These are phyloP conservation scores for Powellomyces hirtus DNA, from an alignment of 192 early-diverging fungal species.

Conservation along the genomic window DNA sequence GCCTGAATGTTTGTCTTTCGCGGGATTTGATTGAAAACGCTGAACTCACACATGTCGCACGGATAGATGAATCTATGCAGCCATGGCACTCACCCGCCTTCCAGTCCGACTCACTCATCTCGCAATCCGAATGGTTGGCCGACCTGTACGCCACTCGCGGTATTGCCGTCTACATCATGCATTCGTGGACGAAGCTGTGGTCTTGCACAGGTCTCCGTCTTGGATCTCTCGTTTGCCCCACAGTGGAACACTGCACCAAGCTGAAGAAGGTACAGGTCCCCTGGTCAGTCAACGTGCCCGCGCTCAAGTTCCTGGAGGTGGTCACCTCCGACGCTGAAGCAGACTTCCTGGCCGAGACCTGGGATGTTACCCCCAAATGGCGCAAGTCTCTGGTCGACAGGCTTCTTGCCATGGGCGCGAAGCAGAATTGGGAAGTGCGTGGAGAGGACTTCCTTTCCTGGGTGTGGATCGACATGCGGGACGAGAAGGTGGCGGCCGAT, in stretches of 20 bases:
- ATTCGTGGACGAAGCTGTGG: slow-evolving; percentile 95
- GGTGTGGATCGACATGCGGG: slow-evolving; percentile 80
- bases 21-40: background rate
- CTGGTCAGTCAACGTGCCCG: slow-evolving; percentile 90
- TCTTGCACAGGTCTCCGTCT: slow-evolving; percentile 87
- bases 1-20: background rate
- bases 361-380: slow-evolving; percentile 71
- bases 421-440: slow-evolving; percentile 60
- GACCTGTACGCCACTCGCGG: slow-evolving; percentile 59
- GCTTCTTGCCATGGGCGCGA: slow-evolving; percentile 34
- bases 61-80: slow-evolving; percentile 87
- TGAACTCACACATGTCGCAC: background rate
- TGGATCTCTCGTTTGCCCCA: slow-evolving; percentile 86
- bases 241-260: slow-evolving; percentile 64
- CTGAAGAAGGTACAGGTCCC: slow-evolving; percentile 84
- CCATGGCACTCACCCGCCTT: slow-evolving; percentile 84
- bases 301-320: slow-evolving; percentile 76
- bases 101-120: slow-evolving; percentile 77
- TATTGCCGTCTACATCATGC: slow-evolving; percentile 82
- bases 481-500: slow-evolving; percentile 55
- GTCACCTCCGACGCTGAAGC: slow-evolving; percentile 63
- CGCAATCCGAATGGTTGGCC: slow-evolving; percentile 65
- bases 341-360: slow-evolving; percentile 73
- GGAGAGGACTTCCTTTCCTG: slow-evolving; percentile 79
- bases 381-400: slow-evolving; percentile 47